These are phyloP conservation scores for Salix udensis DNA, from an alignment of 345 rosid species.

Conservation along the genomic window DNA sequence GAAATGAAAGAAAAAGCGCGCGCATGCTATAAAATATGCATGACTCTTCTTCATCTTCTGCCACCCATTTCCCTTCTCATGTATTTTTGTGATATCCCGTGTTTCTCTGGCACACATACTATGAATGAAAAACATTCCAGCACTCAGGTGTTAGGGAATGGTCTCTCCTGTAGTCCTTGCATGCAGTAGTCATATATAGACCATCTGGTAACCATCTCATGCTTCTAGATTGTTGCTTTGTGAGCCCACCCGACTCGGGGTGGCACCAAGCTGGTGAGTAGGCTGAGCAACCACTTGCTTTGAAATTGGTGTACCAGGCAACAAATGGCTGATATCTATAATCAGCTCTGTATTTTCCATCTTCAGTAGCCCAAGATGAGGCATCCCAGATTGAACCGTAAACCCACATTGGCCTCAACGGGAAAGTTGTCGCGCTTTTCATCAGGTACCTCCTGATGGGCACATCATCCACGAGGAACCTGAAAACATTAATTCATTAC, in stretches of 20 bases:
- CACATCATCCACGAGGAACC: constrained; percentile 92
- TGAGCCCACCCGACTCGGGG: constrained; percentile 64
- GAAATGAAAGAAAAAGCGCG: constrained; percentile 19
- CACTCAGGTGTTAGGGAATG: constrained; percentile 90
- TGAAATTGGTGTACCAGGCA: constrained; percentile 67
- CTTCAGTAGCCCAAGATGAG: constrained; percentile 94
- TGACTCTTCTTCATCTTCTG: constrained; percentile 6
- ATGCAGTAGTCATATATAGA: constrained; percentile 82
- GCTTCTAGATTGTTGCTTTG: constrained; percentile 51
- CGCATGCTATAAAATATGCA: background rate
- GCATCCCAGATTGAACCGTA: constrained; percentile 99
- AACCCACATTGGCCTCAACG: constrained; percentile 90
- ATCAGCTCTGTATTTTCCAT: constrained; percentile 92
- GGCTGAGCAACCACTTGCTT: constrained; percentile 77
- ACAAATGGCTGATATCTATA: constrained; percentile 81
- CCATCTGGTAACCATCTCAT: constrained; percentile 82
- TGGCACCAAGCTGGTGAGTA: constrained; percentile 53
- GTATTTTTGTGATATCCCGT: background rate
- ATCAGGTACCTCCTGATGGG: constrained; percentile 88
- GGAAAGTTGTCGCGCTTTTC: constrained; percentile 72
- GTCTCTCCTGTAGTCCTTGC: constrained; percentile 70
- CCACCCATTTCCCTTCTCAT: background rate
- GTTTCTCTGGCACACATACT: background rate
- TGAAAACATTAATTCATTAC: constrained; percentile 14
- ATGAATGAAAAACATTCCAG: constrained; percentile 15